Evolutionary conservation across 306 rosid genomes (phyloP), one percentile per base, ranked within the genome.

Genomic region (Begonia peltatifolia): DNA sequence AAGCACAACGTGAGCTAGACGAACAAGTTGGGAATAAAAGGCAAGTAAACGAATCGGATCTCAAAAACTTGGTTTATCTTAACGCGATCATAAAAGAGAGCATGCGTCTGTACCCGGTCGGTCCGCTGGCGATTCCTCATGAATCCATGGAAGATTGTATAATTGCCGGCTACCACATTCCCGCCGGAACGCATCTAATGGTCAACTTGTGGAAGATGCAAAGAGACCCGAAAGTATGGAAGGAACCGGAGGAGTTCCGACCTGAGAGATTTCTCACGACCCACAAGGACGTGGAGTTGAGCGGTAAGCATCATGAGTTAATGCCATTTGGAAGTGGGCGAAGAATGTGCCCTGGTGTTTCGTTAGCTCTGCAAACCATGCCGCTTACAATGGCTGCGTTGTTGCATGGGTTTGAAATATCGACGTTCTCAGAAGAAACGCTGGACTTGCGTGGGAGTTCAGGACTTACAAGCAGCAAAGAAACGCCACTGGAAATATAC

Each of bases 301-400:
- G 63, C 35, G 75, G 69, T 2, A 57, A 60, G 3, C 38, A 38
- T 36, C 64, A 65, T 1, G 59, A 68, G 12, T 9, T 64, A 9
- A 56, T 64, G 16, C 74, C 74, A 47, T 73, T 73, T 25, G 65
- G 71, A 12, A 60, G 68, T 1, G 79, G 79, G 2, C 54, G 78
- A 30, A 73, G 73, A 49, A 49, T 63, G 6, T 68, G 78, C 9
- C 74, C 74, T 1, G 71, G 65, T 30, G 10, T 73, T 6, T 60
- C 66, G 0, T 44, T 68, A 0, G 71, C 62, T 1, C 56, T 64
- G 5, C 62, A 53, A 25, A 53, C 57, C 9, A 12, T 54, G 52
- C 53, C 53, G 22, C 58, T 73, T 12, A 25, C 68, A 10, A 42
- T 73, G 0, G 79, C 65, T 20, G 38, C 6, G 22, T 12, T 77